A percentile compares a stretch with the other conserved stretches of the same genome.
These are phyloP conservation scores for Aureobasidium sp. DNA, from an alignment of 2,329 filamentous ascomycete species.

Conservation along the genomic window DNA sequence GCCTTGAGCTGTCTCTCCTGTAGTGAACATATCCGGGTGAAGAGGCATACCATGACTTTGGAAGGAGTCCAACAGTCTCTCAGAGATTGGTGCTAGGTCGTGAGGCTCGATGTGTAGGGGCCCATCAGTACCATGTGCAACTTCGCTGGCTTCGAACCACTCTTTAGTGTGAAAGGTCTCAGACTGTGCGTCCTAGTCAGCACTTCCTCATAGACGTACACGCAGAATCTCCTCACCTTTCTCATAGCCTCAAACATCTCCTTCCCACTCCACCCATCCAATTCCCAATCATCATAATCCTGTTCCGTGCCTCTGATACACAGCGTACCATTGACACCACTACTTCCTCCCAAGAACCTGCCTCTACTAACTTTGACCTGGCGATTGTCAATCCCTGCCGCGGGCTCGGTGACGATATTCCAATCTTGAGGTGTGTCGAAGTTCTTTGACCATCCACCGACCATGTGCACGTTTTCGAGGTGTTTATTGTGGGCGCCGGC, in stretches of 20 bases:
- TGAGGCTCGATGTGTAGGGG: conserved; percentile 33
- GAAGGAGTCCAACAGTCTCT: conserved; percentile 48
- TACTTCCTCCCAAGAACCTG: conserved; percentile 16
- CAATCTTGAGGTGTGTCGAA: conserved; percentile 45
- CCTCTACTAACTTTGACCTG: conserved; percentile 40
- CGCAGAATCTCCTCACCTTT: not conserved
- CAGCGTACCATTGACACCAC: conserved; percentile 15
- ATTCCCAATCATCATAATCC: conserved; percentile 16
- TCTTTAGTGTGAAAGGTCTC: not conserved
- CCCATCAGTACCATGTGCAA: not conserved
- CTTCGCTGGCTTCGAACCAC: conserved; percentile 4
- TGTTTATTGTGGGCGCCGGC: conserved; percentile 20
- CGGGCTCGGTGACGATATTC: conserved; percentile 36
- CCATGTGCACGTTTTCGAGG: conserved; percentile 45
- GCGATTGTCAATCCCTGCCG: conserved; percentile 26
- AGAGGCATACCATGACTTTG: conserved; percentile 46
- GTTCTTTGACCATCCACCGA: conserved; percentile 41
- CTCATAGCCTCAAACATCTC: conserved; percentile 16
- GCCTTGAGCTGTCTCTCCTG: conserved; percentile 23
- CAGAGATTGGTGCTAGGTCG: conserved; percentile 50
- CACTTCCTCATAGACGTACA: not conserved
- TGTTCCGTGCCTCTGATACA: conserved; percentile 14
- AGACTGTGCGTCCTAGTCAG: not conserved
- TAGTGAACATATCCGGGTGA: conserved; percentile 53
- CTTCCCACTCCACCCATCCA: conserved; percentile 17